Conservation (phyloP, 306 rosid species). For the Adenanthera pavonina region DNA sequence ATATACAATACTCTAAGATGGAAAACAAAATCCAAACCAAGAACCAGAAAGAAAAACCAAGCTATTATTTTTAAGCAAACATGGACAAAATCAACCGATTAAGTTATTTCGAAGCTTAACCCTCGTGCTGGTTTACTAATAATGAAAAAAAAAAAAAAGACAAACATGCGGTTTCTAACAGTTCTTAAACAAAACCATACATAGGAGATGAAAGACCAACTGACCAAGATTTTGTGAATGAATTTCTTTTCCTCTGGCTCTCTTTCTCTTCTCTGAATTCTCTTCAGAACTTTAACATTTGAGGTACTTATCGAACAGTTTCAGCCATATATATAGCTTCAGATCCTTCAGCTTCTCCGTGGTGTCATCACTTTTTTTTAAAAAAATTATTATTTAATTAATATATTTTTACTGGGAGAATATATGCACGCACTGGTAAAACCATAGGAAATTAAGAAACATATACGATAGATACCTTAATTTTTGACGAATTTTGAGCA, state of each 20-base stretch:
- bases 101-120: not conserved
- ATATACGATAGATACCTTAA: not conserved
- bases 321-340: not conserved
- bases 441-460: not conserved
- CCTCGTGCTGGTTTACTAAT: not conserved
- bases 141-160: not conserved
- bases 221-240: not conserved
- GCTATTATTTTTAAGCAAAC: not conserved
- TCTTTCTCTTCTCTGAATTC: slow-evolving; percentile 19
- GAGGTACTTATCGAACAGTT: not conserved
- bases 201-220: not conserved
- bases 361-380: not conserved
- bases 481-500: not conserved
- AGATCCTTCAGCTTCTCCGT: slow-evolving; percentile 8
- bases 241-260: not conserved
- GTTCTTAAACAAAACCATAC: not conserved
- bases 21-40: not conserved
- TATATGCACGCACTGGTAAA: not conserved
- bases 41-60: not conserved
- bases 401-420: not conserved
- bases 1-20: not conserved
- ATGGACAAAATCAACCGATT: not conserved
- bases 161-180: not conserved
- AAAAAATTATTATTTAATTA: not conserved
- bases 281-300: slow-evolving; percentile 7